Percentiles rank a stretch among this genome's conserved stretches.
These are phyloP conservation scores for Sphaerulina vaccinii DNA, from an alignment of 2,329 filamentous ascomycete genomes.

Conservation along the genomic window DNA sequence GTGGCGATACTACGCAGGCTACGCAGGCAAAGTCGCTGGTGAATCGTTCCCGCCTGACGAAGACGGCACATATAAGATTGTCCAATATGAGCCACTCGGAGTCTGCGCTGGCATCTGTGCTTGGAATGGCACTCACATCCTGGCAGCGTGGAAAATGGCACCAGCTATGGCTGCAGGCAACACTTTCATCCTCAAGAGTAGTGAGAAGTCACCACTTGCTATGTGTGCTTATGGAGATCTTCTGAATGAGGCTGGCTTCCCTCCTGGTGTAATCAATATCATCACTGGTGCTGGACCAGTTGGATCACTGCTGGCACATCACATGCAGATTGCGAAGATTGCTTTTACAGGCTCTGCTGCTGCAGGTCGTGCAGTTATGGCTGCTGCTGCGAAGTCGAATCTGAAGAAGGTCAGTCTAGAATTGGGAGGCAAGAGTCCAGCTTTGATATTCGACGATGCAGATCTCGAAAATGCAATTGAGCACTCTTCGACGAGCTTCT, in stretches of 20 bases:
- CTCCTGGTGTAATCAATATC: constrained; percentile 46
- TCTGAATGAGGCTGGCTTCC: constrained; percentile 50
- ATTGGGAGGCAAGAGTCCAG: too few species aligned
- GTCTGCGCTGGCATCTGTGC: constrained; percentile 69
- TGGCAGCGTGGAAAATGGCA: constrained; percentile 50
- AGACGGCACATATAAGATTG: constrained; percentile 25
- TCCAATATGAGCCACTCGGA: constrained; percentile 64
- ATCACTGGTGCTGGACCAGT: constrained; percentile 50
- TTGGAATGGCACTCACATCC: constrained; percentile 37
- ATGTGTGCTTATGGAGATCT: constrained; percentile 42
- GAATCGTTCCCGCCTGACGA: constrained; percentile 30
- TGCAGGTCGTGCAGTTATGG: too few species aligned
- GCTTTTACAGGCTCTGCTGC: constrained; percentile 51
- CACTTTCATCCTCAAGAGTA: constrained; percentile 57
- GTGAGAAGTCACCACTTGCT: constrained; percentile 62
- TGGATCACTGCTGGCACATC: constrained; percentile 31
- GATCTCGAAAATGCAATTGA: too few species aligned
- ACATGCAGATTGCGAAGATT: constrained; percentile 55
- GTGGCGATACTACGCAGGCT: constrained; percentile 33
- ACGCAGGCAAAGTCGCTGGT: constrained; percentile 31
- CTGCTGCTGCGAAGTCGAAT: too few species aligned
- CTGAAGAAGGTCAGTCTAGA: too few species aligned
- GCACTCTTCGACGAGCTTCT: too few species aligned
- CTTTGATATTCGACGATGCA: too few species aligned
- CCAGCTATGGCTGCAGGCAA: constrained; percentile 61